Evolutionary conservation across 352 stramenopile genomes (phyloP), one percentile per base, ranked within the genome.

Genomic region (Aphanomyces euteiches): DNA sequence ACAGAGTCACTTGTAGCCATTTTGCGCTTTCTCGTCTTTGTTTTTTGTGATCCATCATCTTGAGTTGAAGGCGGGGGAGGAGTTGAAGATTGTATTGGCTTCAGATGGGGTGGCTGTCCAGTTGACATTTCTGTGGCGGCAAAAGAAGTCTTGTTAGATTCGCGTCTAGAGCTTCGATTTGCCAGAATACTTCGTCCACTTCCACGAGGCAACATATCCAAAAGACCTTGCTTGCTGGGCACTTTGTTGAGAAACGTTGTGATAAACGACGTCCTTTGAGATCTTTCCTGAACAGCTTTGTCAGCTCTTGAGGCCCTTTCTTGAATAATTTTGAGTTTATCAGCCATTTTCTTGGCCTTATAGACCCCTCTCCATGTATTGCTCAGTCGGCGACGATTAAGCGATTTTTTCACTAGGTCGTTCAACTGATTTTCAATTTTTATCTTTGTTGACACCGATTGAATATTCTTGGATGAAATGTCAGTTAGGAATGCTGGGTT

Each of bases 301-400:
- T 67, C 53, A 19, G 54, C 41, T 19, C 58, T 70, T 38, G 12
- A 76, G 0, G 82, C 82, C 1, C 83, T 80, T 17, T 93, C 85
- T 0, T 84, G 82, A 19, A 91, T 91, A n/a, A 88, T 84, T 73
- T 93, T 90, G 47, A 92, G 80, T 73, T 90, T 90, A 63, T 91
- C 82, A 5, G 83, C 85, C 2, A 91, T 75, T 47, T 90, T 91
- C 61, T 93, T 93, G 7, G 85, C 83, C 3, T 82, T 78, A 69
- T 93, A 93, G 47, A 93, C 90, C 15, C 82, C 88, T 19, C 82
- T 79, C 47, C 90, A 73, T 28, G 85, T 90, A 4, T 89, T 80
- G 0, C 82, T 90, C 82, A 93, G 87, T 17, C 82, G 79, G 0
- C 85, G 76, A 45, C 83, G 78, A 36, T 91, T 89, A 15, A 92